Evolutionary conservation across 805 yeast genomes (phyloP).

Genomic region (Cyberlindnera lachancei): DNA sequence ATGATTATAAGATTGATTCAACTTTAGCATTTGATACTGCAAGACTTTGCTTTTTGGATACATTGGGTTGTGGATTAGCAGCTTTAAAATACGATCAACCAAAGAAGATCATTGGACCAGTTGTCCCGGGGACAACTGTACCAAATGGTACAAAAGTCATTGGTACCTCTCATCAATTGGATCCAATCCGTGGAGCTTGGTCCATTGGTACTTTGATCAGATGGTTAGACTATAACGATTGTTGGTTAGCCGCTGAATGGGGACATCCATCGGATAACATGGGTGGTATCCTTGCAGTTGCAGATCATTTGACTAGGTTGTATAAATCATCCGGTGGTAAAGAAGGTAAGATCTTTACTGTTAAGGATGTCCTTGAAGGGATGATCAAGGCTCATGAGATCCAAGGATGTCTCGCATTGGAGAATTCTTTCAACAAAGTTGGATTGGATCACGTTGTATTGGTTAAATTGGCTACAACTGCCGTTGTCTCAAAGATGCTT

Average conservation of each 20-base stretch:
- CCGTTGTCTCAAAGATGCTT: constrained; percentile 49
- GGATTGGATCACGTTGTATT: constrained; percentile 54
- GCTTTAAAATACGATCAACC: constrained; percentile 48
- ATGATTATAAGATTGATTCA: constrained; percentile 36
- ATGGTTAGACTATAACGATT: constrained; percentile 57
- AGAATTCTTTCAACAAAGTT: constrained; percentile 51
- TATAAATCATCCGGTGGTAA: constrained; percentile 33
- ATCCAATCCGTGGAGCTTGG: constrained; percentile 54
- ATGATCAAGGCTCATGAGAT: constrained; percentile 61
- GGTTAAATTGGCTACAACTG: constrained; percentile 55
- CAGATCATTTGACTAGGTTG: constrained; percentile 45
- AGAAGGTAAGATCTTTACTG: constrained; percentile 33
- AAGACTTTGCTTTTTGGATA: constrained; percentile 45
- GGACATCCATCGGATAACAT: constrained; percentile 59
- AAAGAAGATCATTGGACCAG: constrained; percentile 41
- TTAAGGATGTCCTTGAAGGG: constrained; percentile 43
- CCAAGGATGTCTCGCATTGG: constrained; percentile 51
- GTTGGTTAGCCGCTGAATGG: constrained; percentile 68
- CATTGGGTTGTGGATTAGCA: constrained; percentile 54
- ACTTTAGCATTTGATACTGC: constrained; percentile 47
- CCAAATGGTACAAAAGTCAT: constrained; percentile 49
- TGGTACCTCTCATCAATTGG: constrained; percentile 43
- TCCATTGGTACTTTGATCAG: constrained; percentile 49
- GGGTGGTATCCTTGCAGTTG: constrained; percentile 52
- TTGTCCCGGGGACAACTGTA: constrained; percentile 48